Evolutionary conservation across 2,329 filamentous ascomycete species (phyloP), one percentile per base, ranked within the genome.

Genomic region (Xylaria sp.): DNA sequence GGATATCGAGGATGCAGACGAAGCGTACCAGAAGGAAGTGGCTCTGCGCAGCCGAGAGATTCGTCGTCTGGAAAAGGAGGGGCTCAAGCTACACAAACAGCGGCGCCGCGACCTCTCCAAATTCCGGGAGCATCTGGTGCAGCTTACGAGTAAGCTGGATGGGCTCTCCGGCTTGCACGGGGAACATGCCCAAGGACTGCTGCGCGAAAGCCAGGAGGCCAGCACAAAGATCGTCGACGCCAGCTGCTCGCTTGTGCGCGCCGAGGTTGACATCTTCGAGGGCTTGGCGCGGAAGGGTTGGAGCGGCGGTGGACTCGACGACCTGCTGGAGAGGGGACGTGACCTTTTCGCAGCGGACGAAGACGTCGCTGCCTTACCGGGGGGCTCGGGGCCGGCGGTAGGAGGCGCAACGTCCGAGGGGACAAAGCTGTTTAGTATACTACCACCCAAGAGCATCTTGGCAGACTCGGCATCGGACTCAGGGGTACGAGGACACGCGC

Each of bases 261-360:
- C 87, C 56, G 87, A 90, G 75, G 85, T 90, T 19, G 87, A 90
- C 74, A 90, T 90, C 27, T 89, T 89, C 60, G 87, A 90, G 76
- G 80, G 83, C 23, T 76, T 90, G 23, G 87, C 87, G 19, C 78
- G 86, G 62, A 90, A 90, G 69, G 87, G 87, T 7, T 90, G 87
- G 87, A 83, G 78, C 19, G 87, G 87, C 37, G 87, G 87, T 29
- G 87, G 87, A 0, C 76, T 90, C 27, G 87, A 90, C 61, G 87
- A 89, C 33, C 75, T 90, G 3, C 76, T 90, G 3, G 87, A 90
- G 62, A 85, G 83, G 69, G 87, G 87, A 8, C 79, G 81, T 35
- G 87, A 90, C 70, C 75, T 89, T 17, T 87, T 88, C 61, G 84
- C 83, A 2, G 77, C 65, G 27, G 75, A 77, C 27, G 75, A 76